Base-by-base conservation (phyloP, 306 rosid genomes). In the Dicorynia guianensis region DNA sequence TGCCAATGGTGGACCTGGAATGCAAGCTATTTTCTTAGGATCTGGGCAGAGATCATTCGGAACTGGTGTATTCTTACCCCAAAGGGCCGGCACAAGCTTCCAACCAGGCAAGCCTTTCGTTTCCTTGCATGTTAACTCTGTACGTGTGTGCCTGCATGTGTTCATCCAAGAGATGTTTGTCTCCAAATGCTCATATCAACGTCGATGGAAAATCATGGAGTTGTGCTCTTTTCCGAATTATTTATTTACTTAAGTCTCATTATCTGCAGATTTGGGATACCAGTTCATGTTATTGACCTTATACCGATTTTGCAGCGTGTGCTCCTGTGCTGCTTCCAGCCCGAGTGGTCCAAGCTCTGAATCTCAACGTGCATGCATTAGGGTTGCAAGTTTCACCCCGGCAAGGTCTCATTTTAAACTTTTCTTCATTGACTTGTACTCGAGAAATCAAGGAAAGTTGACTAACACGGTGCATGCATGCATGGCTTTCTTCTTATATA, bases 51-150 rank as follows among this genome's bases (percentile, higher is more conserved):
- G 67, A 67, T 84, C 90, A 13, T 64, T 90, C 50, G 98, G 98
- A 44, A 91, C 97, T 4, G 96, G 98, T 30, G 93, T 93, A 15
- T 93, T 91, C 77, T 91, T 93, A 72, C 98, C 98, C 8, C 96
- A 87, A 30, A 63, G 72, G 49, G 63, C 80, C 11, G 87, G 79
- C 83, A 18, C 84, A 76, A 79, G 76, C 64, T 67, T 65, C 70
- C 80, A 77, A 64, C 79, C 85, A 74, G 80, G 52, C 20, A 83
- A 76, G n/a, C n/a, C n/a, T n/a, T n/a, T n/a, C n/a, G n/a, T n/a
- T n/a, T n/a, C n/a, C n/a, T n/a, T n/a, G n/a, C n/a, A n/a, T n/a
- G n/a, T n/a, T n/a, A n/a, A n/a, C n/a, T n/a, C n/a, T n/a, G n/a
- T n/a, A n/a, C n/a, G n/a, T n/a, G n/a, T n/a, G n/a, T n/a, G n/a